Conservation (phyloP, 2,329 filamentous ascomycete genomes). For the Pseudopithomyces chartarum region DNA sequence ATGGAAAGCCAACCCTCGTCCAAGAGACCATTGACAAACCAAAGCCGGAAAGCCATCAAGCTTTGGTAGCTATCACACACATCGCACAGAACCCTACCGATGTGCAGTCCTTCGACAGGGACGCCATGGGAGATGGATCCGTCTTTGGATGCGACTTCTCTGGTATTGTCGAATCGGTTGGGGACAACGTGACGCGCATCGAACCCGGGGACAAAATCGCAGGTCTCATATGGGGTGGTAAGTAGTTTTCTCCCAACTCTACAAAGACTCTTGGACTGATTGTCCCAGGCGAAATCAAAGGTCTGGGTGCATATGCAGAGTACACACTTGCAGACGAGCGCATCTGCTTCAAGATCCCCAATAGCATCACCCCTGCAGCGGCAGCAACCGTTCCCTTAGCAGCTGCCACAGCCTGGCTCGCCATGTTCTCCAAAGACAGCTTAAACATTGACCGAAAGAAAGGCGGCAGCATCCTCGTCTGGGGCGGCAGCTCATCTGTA, state of each 20-base stretch:
- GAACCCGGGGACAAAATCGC: slow-evolving; percentile 33
- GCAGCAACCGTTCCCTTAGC: slow-evolving; percentile 50
- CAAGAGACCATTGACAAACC: slow-evolving; percentile 13
- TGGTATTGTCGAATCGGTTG: slow-evolving; percentile 43
- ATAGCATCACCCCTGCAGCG: slow-evolving; percentile 30
- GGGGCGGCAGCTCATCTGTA: slow-evolving; percentile 50
- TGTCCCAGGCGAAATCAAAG: slow-evolving; percentile 27
- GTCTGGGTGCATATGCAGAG: slow-evolving; percentile 47
- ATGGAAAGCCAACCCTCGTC: slow-evolving; percentile 7
- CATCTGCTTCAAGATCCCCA: slow-evolving; percentile 49
- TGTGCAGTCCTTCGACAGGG: slow-evolving; percentile 23
- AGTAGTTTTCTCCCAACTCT: neutral
- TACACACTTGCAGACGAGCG: slow-evolving; percentile 49
- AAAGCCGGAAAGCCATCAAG: slow-evolving; percentile 11
- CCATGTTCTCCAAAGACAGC: slow-evolving; percentile 46
- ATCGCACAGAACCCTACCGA: slow-evolving; percentile 30
- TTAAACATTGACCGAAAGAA: slow-evolving; percentile 38
- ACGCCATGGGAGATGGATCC: slow-evolving; percentile 46
- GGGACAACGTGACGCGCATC: slow-evolving; percentile 30
- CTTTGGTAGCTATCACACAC: slow-evolving; percentile 17
- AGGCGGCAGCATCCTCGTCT: slow-evolving; percentile 43
- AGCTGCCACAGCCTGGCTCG: slow-evolving; percentile 46
- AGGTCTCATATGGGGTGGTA: slow-evolving; percentile 45
- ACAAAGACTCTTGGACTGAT: neutral
- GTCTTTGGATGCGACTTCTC: slow-evolving; percentile 48